A percentile compares a stretch with the other conserved stretches of the same genome.
Evolutionary conservation across 2,329 filamentous ascomycete species (phyloP).

Genomic region (Leptographium galeiforme): DNA sequence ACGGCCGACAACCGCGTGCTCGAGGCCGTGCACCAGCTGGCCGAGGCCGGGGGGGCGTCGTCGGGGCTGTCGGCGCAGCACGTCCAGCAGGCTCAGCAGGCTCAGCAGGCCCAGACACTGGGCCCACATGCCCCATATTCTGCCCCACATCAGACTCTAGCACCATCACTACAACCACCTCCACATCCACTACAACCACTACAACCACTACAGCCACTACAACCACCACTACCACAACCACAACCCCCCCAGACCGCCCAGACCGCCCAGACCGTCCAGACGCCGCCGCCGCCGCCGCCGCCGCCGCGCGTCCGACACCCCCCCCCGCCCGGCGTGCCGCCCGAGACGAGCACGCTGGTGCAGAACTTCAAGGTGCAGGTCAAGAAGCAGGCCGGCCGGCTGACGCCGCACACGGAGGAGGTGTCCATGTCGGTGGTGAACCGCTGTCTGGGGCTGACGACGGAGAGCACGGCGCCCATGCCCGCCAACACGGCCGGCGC

Average conservation of each 20-base stretch:
- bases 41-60: neutral
- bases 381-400: constrained; percentile 26
- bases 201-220: too few relatives aligned
- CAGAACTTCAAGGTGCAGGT: constrained; percentile 33
- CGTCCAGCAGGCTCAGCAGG: neutral
- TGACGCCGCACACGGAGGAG: constrained; percentile 27
- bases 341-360: constrained; percentile 26
- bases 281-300: neutral
- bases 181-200: too few relatives aligned
- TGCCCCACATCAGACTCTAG: neutral
- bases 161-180: neutral
- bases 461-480: constrained; percentile 21
- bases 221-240: neutral
- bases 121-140: too few relatives aligned
- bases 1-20: neutral
- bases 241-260: neutral
- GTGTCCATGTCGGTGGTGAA: constrained; percentile 41
- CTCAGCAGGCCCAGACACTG: neutral
- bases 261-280: neutral
- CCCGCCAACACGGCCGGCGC: constrained; percentile 11
- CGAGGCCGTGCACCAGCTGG: neutral
- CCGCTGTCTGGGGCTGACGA: constrained; percentile 34
- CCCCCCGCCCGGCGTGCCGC: neutral
- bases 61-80: too few relatives aligned
- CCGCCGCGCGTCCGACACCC: neutral